Conservation (phyloP, 495 filamentous ascomycete species). For the Entonaema liquescens region DNA sequence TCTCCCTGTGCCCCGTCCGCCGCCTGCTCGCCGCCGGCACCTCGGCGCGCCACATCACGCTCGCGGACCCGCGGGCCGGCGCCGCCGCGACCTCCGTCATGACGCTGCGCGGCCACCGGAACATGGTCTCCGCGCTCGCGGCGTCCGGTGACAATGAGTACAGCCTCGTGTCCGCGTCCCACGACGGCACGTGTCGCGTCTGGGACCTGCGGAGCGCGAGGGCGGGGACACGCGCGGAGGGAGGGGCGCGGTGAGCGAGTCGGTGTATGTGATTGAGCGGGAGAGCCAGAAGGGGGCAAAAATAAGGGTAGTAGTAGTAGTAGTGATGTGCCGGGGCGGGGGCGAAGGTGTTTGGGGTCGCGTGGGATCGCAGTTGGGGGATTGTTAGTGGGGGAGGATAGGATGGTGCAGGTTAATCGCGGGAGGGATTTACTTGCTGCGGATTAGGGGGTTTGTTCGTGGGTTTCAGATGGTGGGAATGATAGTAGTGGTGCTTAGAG, state of each 20-base stretch:
- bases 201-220: conserved; percentile 88
- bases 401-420: conserved; percentile 87
- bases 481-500: background rate
- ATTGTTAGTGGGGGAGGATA: conserved; percentile 93
- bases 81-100: conserved; percentile 78
- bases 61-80: conserved; percentile 85
- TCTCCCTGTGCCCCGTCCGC: conserved; percentile 75
- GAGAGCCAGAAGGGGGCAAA: conserved; percentile 58
- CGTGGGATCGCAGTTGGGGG: conserved; percentile 83
- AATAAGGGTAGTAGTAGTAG: conserved; percentile 49
- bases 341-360: conserved; percentile 88
- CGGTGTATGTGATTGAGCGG: conserved; percentile 81
- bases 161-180: conserved; percentile 80
- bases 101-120: conserved; percentile 89
- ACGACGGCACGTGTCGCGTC: conserved; percentile 88
- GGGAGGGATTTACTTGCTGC: conserved; percentile 54
- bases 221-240: conserved; percentile 67
- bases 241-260: conserved; percentile 74
- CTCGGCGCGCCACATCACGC: conserved; percentile 83
- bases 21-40: conserved; percentile 85
- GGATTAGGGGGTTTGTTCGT: background rate
- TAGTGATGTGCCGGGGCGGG: conserved; percentile 65
- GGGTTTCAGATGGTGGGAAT: no score
- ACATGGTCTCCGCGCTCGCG: conserved; percentile 77
- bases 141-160: conserved; percentile 77